Evolutionary conservation across 2,329 filamentous ascomycete genomes (phyloP).

Genomic region (Gnomoniopsis smithogilvyi): DNA sequence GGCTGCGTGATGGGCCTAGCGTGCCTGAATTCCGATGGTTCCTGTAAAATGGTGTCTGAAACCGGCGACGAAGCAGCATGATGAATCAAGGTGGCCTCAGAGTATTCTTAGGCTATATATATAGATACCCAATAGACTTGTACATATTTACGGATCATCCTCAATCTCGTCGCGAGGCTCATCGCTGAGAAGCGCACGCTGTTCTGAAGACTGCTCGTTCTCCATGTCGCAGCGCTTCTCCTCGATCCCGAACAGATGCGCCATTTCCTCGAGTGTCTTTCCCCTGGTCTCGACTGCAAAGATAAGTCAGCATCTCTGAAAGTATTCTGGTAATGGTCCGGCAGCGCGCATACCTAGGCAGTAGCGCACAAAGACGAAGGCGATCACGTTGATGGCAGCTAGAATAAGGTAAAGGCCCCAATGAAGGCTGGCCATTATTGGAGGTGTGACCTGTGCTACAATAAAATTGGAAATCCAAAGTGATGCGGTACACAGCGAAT

Average conservation of each 20-base stretch:
- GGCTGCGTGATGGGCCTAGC: slow-evolving; percentile 51
- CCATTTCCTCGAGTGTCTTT: slow-evolving; percentile 25
- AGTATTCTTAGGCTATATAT: not conserved
- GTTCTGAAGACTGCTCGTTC: slow-evolving; percentile 2
- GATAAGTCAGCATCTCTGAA: not conserved
- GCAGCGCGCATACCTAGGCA: slow-evolving; percentile 14
- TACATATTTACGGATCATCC: not conserved
- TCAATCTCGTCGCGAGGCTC: not conserved
- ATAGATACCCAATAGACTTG: slow-evolving; percentile 1
- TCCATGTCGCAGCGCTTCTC: slow-evolving; percentile 2
- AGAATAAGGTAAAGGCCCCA: slow-evolving; percentile 27
- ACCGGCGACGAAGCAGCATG: not conserved
- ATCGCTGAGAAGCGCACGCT: slow-evolving; percentile 7
- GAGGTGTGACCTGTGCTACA: slow-evolving; percentile 20
- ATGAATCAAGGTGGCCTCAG: not conserved
- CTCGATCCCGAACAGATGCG: slow-evolving; percentile 24
- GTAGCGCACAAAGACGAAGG: slow-evolving; percentile 27
- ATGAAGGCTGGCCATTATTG: slow-evolving; percentile 24
- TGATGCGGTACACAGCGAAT: slow-evolving; percentile 25
- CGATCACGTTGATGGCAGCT: slow-evolving; percentile 24
- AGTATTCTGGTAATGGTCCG: not conserved
- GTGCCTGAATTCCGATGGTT: slow-evolving; percentile 58
- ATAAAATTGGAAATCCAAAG: slow-evolving; percentile 31
- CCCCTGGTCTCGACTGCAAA: slow-evolving; percentile 22
- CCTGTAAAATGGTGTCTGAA: slow-evolving; percentile 27